Conservation (phyloP, 202 grass and related monocot genomes). For the Digitaria exilis region DNA sequence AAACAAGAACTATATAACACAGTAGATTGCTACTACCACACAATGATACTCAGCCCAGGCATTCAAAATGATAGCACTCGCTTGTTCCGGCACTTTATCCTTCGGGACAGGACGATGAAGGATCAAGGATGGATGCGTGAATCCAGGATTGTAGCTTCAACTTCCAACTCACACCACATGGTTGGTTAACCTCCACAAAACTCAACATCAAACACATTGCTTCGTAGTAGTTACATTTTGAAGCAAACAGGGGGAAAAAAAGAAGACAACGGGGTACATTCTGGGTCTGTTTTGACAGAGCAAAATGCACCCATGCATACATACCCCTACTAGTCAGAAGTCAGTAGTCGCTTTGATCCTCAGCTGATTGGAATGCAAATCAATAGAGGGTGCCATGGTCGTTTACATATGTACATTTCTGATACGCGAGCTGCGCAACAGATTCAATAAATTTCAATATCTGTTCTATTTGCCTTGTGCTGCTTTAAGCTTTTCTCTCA, state of each 20-base stretch:
- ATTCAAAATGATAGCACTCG: not conserved
- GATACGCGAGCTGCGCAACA: not conserved
- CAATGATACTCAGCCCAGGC: not conserved
- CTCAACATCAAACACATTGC: not conserved
- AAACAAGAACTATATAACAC: not conserved
- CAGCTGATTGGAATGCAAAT: not conserved
- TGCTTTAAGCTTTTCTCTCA: slow-evolving; percentile 65
- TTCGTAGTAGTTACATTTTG: not conserved
- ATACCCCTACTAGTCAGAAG: not conserved
- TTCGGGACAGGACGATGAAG: no score
- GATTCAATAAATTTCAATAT: not conserved
- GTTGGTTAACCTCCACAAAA: not conserved
- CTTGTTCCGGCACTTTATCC: not conserved
- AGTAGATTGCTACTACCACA: not conserved
- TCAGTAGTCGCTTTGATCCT: not conserved
- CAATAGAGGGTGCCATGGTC: not conserved
- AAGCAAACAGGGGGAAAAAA: not conserved
- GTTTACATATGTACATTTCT: not conserved
- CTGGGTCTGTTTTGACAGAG: not conserved
- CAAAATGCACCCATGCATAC: not conserved
- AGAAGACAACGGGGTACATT: not conserved
- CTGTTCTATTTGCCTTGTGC: not conserved
- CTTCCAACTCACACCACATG: not conserved
- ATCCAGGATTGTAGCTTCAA: not conserved
- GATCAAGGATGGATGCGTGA: not conserved